Percentiles rank a stretch among this genome's conserved stretches.
phyloP scores from a whole-genome alignment of 192 early-diverging fungal species.

The Coemansia biformis region DNA sequence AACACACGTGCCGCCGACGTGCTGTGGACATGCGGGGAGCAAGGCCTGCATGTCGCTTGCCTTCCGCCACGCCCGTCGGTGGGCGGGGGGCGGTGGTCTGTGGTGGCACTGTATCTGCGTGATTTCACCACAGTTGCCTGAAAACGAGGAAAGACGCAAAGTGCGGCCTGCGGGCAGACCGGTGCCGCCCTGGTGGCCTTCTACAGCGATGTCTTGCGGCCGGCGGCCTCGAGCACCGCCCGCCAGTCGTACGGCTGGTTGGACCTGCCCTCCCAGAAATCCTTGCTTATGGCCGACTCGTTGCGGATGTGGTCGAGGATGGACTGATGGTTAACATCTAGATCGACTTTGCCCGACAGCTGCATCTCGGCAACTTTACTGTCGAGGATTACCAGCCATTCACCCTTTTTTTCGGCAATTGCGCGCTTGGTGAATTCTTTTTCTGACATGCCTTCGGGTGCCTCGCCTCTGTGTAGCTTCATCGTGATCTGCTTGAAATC shows the following conservation, averaged over 20 bases:
- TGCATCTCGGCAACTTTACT: constrained; percentile 8
- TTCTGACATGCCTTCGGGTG: constrained; percentile 15
- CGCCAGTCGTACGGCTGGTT: constrained; percentile 47
- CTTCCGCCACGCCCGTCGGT: no score
- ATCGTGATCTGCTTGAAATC: constrained; percentile 24
- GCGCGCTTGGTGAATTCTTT: constrained; percentile 24
- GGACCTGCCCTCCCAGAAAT: constrained; percentile 42
- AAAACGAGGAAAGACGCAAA: no score
- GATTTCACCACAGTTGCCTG: no score
- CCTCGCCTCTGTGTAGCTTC: constrained; percentile 18
- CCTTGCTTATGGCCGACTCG: constrained; percentile 34
- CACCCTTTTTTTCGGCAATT: constrained; percentile 5
- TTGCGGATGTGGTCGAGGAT: constrained; percentile 16
- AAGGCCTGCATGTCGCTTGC: no score
- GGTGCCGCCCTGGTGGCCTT: no score
- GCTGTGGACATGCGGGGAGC: no score
- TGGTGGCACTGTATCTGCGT: no score
- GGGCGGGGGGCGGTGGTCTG: no score
- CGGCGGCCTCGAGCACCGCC: constrained; percentile 18
- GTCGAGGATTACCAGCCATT: constrained; percentile 18
- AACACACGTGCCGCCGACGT: no score
- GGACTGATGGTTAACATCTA: constrained; percentile 4
- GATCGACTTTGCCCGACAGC: constrained; percentile 4
- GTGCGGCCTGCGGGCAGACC: no score
- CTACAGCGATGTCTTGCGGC: neutral